Percentiles rank a stretch among this genome's conserved stretches.
Evolutionary conservation across 768 basidiomycete species (phyloP).

Genomic region (Sistotremastrum niveocremeum): DNA sequence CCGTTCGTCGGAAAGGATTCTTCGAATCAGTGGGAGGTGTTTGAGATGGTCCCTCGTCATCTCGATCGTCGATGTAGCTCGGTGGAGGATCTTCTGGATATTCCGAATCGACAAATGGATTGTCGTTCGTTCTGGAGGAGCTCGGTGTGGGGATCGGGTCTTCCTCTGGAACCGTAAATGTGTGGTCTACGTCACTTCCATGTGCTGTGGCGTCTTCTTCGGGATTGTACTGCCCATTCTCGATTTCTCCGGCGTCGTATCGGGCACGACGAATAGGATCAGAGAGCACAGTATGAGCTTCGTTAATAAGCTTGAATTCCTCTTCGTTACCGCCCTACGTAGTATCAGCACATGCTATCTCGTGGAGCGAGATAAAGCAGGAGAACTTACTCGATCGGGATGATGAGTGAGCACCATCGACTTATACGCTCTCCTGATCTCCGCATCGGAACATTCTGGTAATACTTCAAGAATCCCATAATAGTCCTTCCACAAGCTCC

Average conservation of each 20-base stretch:
- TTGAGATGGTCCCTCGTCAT: too few species aligned
- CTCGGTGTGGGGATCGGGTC: too few species aligned
- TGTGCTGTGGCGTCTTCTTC: too few species aligned
- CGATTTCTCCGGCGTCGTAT: slow-evolving; percentile 75
- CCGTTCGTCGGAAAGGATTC: too few species aligned
- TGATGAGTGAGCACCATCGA: slow-evolving; percentile 75
- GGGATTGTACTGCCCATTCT: slow-evolving; percentile 35
- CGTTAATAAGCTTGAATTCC: slow-evolving; percentile 83
- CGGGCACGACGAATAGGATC: slow-evolving; percentile 59
- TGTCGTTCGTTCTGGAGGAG: too few species aligned
- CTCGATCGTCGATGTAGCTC: too few species aligned
- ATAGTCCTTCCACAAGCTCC: slow-evolving; percentile 85
- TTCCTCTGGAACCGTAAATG: too few species aligned
- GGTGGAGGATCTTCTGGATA: too few species aligned
- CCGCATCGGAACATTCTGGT: slow-evolving; percentile 46
- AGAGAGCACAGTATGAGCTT: slow-evolving; percentile 71
- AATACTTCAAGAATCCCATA: slow-evolving; percentile 55
- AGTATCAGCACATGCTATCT: slow-evolving; percentile 4
- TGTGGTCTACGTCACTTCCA: too few species aligned
- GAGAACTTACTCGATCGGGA: slow-evolving; percentile 54
- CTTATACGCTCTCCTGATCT: slow-evolving; percentile 88
- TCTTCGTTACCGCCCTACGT: slow-evolving; percentile 84
- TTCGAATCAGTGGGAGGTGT: too few species aligned
- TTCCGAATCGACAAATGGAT: too few species aligned
- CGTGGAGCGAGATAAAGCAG: neutral